Evolutionary conservation across 2,329 filamentous ascomycete genomes (phyloP), one percentile per base, ranked within the genome.

Genomic region (Verticillium nubilum): DNA sequence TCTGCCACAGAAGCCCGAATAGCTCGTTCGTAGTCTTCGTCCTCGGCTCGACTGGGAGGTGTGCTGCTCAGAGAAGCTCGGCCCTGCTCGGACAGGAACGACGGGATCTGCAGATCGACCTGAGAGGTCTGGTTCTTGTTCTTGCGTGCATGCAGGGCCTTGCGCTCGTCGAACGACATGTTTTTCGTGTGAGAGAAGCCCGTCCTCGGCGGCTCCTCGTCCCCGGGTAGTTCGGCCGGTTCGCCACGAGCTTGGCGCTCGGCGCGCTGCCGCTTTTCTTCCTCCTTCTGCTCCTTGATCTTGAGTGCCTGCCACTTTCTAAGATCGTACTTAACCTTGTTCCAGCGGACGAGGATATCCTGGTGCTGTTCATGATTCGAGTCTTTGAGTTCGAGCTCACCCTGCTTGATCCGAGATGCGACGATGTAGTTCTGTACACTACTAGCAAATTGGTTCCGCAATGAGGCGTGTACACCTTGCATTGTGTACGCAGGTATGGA

Each of bases 361-460:
- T 78, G 76, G 42, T 82, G 80, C 72, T 94, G 89, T 61, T 84
- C 81, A 0, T 70, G 69, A 0, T 80, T 82, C 1, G 86, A 77
- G 1, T 69, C 68, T 17, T 76, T 74, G 64, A 86, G 80, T 56
- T 93, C 89, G 52, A 87, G 84, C 62, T 86, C 85, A 1, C 92
- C 91, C 70, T 96, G 90, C 0, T 86, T 80, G 55, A 90, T 89
- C 53, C 91, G 82, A 2, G 91, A 89, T 1, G 90, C 85, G 53
- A 92, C 85, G 64, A 96, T 91, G 69, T 94, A 94, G 65, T 90
- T 92, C 55, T 90, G 80, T 19, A 91, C 86, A 62, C 85, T 90
- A 52, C 82, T 86, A 26, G 87, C 86, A 65, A 91, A 88, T 53
- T 82, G 74, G 63, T 88, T 91, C 62, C 87, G 82, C 58, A 95